These are phyloP conservation scores for Trichoderma orchidacearum DNA, from an alignment of 495 filamentous ascomycete genomes.

Conservation along the genomic window DNA sequence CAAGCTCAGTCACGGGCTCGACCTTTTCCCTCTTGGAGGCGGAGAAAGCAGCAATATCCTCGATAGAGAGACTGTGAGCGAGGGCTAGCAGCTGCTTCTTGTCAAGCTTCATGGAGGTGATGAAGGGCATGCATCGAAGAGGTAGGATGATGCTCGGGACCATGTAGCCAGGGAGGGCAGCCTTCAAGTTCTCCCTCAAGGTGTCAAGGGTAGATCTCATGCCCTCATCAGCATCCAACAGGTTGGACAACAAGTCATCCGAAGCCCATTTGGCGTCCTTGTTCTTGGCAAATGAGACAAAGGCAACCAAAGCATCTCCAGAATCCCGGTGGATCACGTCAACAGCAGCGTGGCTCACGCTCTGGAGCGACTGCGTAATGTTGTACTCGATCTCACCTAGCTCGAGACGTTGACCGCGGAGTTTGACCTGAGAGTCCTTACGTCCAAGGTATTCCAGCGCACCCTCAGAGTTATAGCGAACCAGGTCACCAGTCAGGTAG, in stretches of 20 bases:
- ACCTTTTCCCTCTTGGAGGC: constrained; percentile 16
- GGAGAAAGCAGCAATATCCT: constrained; percentile 21
- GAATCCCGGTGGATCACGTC: neutral
- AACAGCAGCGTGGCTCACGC: neutral
- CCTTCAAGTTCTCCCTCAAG: neutral
- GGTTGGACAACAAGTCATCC: neutral
- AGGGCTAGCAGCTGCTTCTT: constrained; percentile 25
- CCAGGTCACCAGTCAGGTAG: constrained; percentile 33
- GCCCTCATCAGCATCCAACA: neutral
- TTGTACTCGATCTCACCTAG: constrained; percentile 11
- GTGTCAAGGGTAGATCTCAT: neutral
- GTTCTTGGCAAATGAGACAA: neutral
- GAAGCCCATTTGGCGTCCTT: neutral
- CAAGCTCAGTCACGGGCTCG: constrained; percentile 22
- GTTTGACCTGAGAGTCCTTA: constrained; percentile 13
- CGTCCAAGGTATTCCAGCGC: constrained; percentile 13
- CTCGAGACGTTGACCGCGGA: constrained; percentile 15
- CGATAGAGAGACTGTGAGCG: constrained; percentile 21
- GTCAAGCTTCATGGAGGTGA: constrained; percentile 6
- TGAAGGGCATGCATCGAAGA: constrained; percentile 24
- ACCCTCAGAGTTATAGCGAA: constrained; percentile 5
- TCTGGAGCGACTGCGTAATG: neutral
- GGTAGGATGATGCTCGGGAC: constrained; percentile 17
- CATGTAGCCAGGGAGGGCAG: neutral
- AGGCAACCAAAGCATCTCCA: neutral